phyloP scores from a whole-genome alignment of 176 grass and related monocot species.

The Themeda triandra region DNA sequence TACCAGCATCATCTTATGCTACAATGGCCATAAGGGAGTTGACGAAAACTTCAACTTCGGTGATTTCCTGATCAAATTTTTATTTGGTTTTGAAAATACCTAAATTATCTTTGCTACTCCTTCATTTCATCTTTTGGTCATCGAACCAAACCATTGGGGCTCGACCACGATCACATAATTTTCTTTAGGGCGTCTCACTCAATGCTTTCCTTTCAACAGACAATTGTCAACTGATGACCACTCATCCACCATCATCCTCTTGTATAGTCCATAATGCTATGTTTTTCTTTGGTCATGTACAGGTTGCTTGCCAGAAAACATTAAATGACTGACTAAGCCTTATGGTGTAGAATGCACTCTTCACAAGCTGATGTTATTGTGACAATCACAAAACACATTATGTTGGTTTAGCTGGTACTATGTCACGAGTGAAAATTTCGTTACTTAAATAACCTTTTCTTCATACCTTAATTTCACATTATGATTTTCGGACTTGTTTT shows the following conservation, averaged over 20 bases:
- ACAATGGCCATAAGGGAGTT: conserved; percentile 97
- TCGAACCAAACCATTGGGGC: background rate
- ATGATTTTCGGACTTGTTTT: background rate
- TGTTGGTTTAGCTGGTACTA: background rate
- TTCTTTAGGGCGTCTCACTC: background rate
- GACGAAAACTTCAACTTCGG: conserved; percentile 85
- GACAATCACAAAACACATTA: background rate
- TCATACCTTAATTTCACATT: background rate
- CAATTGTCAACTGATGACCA: background rate
- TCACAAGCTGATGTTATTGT: conserved; percentile 9
- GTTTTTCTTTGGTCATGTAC: conserved; percentile 10
- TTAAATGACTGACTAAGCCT: conserved; percentile 40
- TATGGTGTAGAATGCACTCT: background rate
- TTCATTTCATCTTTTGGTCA: background rate
- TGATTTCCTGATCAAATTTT: conserved; percentile 33
- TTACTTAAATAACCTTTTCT: background rate
- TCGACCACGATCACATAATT: background rate
- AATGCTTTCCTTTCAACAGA: background rate
- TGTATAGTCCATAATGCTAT: conserved; percentile 10
- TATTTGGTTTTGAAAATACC: background rate
- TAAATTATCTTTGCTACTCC: background rate
- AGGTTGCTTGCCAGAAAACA: conserved; percentile 83
- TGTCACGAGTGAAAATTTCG: background rate
- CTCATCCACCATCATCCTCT: background rate
- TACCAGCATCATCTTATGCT: conserved; percentile 91